These are phyloP conservation scores for Flaveria robusta DNA, from an alignment of 129 eudicot genomes.

Conservation along the genomic window DNA sequence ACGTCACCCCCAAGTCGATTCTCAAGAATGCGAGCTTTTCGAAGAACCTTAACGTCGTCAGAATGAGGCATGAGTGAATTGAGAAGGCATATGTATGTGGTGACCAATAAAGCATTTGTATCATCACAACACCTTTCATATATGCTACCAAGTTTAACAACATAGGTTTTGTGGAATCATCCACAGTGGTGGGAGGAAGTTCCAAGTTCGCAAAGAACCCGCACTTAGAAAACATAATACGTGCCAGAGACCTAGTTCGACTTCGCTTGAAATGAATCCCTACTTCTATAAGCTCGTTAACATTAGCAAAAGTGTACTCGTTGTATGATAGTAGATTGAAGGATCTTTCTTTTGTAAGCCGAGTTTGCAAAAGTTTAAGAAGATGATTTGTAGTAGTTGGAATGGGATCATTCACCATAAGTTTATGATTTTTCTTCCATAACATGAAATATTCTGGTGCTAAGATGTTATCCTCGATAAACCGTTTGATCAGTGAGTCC, in stretches of 20 bases:
- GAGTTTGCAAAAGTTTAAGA: not conserved
- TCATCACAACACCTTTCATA: conserved; percentile 33
- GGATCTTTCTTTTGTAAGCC: not conserved
- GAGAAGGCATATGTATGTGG: conserved; percentile 40
- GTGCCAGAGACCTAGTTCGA: not conserved
- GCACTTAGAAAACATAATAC: conserved; percentile 4
- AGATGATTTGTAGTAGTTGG: not conserved
- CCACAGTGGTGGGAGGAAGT: conserved; percentile 37
- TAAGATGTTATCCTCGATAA: no score
- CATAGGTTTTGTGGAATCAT: conserved; percentile 32
- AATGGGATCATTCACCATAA: no score
- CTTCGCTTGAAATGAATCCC: conserved; percentile 39
- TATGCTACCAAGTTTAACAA: conserved; percentile 49
- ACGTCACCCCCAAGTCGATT: conserved; percentile 32
- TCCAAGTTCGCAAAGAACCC: conserved; percentile 19
- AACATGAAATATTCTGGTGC: no score
- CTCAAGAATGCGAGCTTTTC: conserved; percentile 27
- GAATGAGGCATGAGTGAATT: conserved; percentile 40
- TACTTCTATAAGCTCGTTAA: conserved; percentile 33
- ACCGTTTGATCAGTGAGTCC: no score
- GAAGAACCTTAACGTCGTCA: conserved; percentile 40
- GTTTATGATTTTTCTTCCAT: no score
- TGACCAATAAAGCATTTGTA: conserved; percentile 16
- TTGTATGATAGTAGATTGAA: no score
- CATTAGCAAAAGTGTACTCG: conserved; percentile 35